Conservation (phyloP, 768 basidiomycete species). For the Cyclocybe cylindracea region DNA sequence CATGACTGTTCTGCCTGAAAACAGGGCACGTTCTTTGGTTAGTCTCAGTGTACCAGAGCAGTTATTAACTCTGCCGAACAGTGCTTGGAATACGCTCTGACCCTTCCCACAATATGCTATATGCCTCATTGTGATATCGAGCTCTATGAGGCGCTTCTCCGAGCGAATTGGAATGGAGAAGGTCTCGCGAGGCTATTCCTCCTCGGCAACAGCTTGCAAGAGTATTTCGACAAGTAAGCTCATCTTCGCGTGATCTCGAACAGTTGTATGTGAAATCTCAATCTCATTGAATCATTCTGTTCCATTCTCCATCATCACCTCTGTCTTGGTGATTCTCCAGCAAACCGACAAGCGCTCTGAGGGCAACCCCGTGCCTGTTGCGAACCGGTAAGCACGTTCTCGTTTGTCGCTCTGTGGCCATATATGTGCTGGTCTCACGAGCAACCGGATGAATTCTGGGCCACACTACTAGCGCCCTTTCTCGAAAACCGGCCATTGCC, state of each 20-base stretch:
- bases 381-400: constrained; percentile 46
- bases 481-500: constrained; percentile 52
- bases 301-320: constrained; percentile 7
- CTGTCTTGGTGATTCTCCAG: constrained; percentile 34
- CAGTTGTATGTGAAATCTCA: not conserved
- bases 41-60: not conserved
- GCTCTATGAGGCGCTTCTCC: constrained; percentile 67
- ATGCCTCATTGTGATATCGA: constrained; percentile 81
- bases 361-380: constrained; percentile 51
- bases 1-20: constrained; percentile 38
- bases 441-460: not conserved
- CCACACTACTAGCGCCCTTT: constrained; percentile 41
- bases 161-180: constrained; percentile 57
- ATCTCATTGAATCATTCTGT: not conserved
- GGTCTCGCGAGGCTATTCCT: constrained; percentile 52
- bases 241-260: constrained; percentile 3
- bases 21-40: constrained; percentile 46
- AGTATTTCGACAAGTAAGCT: constrained; percentile 68
- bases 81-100: constrained; percentile 34
- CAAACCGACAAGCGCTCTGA: constrained; percentile 51
- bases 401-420: constrained; percentile 6
- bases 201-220: constrained; percentile 64
- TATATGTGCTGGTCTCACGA: constrained; percentile 5
- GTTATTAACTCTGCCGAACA: constrained; percentile 14
- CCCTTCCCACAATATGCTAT: constrained; percentile 61